These are phyloP conservation scores for Zasmidium angulare DNA, from an alignment of 2,329 filamentous ascomycete species.

Conservation along the genomic window DNA sequence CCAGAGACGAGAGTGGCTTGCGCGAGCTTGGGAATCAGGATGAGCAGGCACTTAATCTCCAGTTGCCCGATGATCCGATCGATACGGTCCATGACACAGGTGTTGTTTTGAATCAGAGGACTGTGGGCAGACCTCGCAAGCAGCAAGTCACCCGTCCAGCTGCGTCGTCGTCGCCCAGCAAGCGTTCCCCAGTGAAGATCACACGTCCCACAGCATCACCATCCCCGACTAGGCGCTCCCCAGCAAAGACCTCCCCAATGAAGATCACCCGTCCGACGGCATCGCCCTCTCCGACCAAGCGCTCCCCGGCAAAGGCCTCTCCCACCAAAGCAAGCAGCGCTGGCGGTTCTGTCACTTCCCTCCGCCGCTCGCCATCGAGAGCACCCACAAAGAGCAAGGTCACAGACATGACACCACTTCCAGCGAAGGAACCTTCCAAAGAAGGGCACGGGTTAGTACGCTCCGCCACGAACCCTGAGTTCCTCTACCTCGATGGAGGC, in stretches of 20 bases:
- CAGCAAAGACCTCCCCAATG: neutral
- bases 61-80: neutral
- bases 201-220: too few species aligned
- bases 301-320: too few species aligned
- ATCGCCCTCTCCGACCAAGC: neutral
- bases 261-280: neutral
- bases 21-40: neutral
- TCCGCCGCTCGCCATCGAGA: neutral
- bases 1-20: neutral
- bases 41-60: neutral
- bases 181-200: neutral
- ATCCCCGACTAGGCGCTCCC: too few species aligned
- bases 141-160: neutral
- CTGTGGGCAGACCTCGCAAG: neutral
- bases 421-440: neutral
- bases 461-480: constrained; percentile 20
- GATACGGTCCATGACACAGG: neutral
- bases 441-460: constrained; percentile 8
- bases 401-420: neutral
- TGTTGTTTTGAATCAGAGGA: neutral
- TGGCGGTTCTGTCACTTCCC: neutral
- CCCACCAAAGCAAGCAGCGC: too few species aligned
- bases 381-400: too few species aligned
- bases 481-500: constrained; percentile 5
- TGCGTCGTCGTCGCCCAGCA: neutral